phyloP scores from a whole-genome alignment of 495 filamentous ascomycete species.

The Penicillium macrosclerotiorum region DNA sequence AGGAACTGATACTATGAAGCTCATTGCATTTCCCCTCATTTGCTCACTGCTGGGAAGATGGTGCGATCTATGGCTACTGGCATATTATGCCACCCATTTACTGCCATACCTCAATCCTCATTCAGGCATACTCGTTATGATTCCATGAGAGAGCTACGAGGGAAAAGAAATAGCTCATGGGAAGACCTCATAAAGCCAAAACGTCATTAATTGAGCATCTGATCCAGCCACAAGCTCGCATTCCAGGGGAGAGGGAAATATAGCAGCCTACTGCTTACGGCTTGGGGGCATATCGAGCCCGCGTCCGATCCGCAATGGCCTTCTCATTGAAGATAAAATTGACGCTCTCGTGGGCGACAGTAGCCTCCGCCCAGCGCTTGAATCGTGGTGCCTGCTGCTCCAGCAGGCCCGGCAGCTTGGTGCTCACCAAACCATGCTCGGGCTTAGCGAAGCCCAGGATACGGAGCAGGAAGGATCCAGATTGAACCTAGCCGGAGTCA shows the following conservation, averaged over 20 bases:
- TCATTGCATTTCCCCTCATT: no score
- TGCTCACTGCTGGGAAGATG: no score
- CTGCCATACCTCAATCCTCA: no score
- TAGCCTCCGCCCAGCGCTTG: conserved; percentile 63
- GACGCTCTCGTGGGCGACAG: conserved; percentile 63
- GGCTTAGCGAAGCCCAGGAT: conserved; percentile 50
- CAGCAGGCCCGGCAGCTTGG: conserved; percentile 45
- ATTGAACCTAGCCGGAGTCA: conserved; percentile 47
- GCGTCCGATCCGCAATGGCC: conserved; percentile 18
- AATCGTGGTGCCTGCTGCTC: conserved; percentile 61
- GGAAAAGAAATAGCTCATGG: no score
- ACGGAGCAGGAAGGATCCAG: conserved; percentile 66
- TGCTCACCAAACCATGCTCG: conserved; percentile 49
- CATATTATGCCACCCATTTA: no score
- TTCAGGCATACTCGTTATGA: no score
- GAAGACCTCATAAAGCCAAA: not conserved
- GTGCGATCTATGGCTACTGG: no score
- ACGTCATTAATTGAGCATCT: conserved; percentile 1
- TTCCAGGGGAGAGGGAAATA: not conserved
- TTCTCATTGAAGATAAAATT: conserved; percentile 60
- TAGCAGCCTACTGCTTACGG: conserved; percentile 12
- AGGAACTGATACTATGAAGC: no score
- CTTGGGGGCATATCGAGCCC: conserved; percentile 27
- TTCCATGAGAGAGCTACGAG: no score
- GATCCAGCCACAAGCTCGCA: conserved; percentile 1